A percentile compares a stretch with the other conserved stretches of the same genome.
Evolutionary conservation across 176 grass and related monocot species (phyloP).

Genomic region (Musa schizocarpa): DNA sequence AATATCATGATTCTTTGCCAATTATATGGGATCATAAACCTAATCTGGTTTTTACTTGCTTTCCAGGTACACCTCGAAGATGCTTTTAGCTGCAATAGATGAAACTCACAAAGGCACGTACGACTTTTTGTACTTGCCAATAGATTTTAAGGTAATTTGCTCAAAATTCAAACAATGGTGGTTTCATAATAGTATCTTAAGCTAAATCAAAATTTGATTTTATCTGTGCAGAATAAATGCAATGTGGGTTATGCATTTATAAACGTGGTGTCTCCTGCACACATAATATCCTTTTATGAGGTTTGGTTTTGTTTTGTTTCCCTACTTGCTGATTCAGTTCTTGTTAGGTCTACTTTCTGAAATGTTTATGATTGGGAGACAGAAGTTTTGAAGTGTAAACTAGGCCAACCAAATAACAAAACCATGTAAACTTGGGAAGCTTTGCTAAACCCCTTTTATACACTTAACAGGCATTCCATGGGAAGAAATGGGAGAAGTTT

Average conservation of each 20-base stretch:
- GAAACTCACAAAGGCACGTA: conserved; percentile 47
- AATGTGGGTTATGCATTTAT: conserved; percentile 60
- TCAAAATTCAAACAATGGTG: background rate
- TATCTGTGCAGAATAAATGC: conserved; percentile 45
- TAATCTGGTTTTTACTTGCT: background rate
- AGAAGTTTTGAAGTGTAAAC: no score
- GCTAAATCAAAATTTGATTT: conserved; percentile 2
- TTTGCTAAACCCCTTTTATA: background rate
- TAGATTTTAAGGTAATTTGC: conserved; percentile 42
- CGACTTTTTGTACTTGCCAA: conserved; percentile 46
- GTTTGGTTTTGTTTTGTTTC: conserved; percentile 10
- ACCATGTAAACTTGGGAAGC: background rate
- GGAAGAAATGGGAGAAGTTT: background rate
- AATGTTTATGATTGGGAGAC: no score
- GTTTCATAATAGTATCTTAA: background rate
- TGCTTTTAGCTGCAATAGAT: conserved; percentile 44
- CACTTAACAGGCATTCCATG: conserved; percentile 31
- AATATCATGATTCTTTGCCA: background rate
- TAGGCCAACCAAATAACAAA: no score
- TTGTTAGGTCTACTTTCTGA: no score
- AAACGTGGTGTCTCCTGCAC: conserved; percentile 34
- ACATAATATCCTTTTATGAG: conserved; percentile 43
- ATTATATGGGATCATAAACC: background rate
- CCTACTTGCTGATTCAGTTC: background rate
- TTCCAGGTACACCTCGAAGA: conserved; percentile 34